Evolutionary conservation across 2,329 filamentous ascomycete genomes (phyloP).

Genomic region (Colletotrichum eleusines): DNA sequence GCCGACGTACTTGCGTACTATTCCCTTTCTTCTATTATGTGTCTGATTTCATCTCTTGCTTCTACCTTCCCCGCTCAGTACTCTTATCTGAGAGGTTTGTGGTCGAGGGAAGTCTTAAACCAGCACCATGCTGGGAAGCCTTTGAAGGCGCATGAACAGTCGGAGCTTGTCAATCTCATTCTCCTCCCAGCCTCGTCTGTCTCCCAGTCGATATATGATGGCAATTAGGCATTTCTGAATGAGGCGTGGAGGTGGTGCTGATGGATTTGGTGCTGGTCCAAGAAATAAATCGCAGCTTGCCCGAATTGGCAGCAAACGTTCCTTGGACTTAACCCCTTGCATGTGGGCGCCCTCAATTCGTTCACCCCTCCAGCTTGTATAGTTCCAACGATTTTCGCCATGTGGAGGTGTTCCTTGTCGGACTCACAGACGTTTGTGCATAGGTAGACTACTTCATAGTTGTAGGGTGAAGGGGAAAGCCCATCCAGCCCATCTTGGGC

Average conservation of each 20-base stretch:
- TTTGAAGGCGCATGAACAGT: no score
- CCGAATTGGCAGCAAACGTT: constrained; percentile 29
- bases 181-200: constrained; percentile 2
- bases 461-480: constrained; percentile 30
- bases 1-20: constrained; percentile 6
- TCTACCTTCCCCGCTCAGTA: not conserved
- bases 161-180: no score
- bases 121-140: not conserved
- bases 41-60: constrained; percentile 9
- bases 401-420: constrained; percentile 31
- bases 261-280: constrained; percentile 4
- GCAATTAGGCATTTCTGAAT: not conserved
- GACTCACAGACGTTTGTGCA: constrained; percentile 12
- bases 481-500: constrained; percentile 1
- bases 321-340: constrained; percentile 36
- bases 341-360: constrained; percentile 28
- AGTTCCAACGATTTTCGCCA: constrained; percentile 25
- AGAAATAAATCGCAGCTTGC: not conserved
- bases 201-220: not conserved
- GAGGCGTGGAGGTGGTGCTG: constrained; percentile 13
- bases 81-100: not conserved
- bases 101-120: no score
- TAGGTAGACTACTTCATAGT: not conserved
- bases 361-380: constrained; percentile 28
- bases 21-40: constrained; percentile 22